Percentiles rank a stretch among this genome's conserved stretches.
Conservation (phyloP, 208 protist genomes). For the Wallacemonas sp. region DNA sequence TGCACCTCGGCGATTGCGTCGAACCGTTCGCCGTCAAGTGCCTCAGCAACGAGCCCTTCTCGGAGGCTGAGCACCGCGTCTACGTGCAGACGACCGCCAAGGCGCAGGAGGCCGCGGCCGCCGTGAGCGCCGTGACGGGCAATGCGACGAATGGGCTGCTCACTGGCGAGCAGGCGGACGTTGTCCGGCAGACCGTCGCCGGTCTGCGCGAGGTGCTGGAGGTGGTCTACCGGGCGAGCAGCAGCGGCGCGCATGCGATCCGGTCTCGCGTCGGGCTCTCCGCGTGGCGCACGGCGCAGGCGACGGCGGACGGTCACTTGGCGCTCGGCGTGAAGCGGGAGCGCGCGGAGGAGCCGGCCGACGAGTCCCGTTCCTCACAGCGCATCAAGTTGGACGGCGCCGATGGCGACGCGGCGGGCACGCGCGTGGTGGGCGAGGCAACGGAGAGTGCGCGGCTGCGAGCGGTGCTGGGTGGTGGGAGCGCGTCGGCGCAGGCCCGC, state of each 20-base stretch:
- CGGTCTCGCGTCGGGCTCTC: neutral
- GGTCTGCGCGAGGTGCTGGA: slow-evolving; percentile 45
- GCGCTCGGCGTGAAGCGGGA: slow-evolving; percentile 27
- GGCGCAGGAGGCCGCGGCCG: slow-evolving; percentile 2
- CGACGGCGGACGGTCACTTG: slow-evolving; percentile 3
- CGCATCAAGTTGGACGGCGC: too few relatives aligned
- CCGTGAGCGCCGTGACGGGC: neutral
- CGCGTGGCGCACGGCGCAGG: slow-evolving; percentile 12
- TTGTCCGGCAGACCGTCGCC: slow-evolving; percentile 42
- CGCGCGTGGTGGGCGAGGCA: slow-evolving; percentile 6
- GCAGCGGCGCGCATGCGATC: slow-evolving; percentile 5
- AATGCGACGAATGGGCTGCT: slow-evolving; percentile 26
- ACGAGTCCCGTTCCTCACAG: too few relatives aligned
- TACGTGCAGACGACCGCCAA: slow-evolving; percentile 54
- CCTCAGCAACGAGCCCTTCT: slow-evolving; percentile 57
- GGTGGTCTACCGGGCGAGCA: slow-evolving; percentile 11
- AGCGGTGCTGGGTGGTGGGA: slow-evolving; percentile 23
- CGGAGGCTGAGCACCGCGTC: slow-evolving; percentile 54
- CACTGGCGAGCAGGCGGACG: slow-evolving; percentile 36
- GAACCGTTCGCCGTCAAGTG: slow-evolving; percentile 49
- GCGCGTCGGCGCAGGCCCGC: slow-evolving; percentile 23
- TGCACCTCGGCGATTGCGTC: slow-evolving; percentile 71
- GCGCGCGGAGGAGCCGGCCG: slow-evolving; percentile 19
- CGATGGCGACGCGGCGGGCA: too few relatives aligned
- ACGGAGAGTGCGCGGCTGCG: neutral